Evolutionary conservation across 2,329 filamentous ascomycete genomes (phyloP).

Genomic region (Biscogniauxia mediterranea): DNA sequence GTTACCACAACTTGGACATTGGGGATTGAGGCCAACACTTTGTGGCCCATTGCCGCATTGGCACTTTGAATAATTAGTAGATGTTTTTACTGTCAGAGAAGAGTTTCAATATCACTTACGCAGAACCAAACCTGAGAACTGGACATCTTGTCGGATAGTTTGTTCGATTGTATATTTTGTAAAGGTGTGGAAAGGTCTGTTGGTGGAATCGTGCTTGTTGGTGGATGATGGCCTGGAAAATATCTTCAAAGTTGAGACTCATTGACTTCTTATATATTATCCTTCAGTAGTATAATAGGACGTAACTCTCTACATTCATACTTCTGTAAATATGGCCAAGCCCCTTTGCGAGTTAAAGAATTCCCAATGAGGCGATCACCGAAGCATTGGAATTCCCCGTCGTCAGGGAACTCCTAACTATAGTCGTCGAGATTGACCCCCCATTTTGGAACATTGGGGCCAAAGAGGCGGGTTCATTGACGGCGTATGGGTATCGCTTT

Average conservation of each 20-base stretch:
- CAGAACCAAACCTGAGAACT: not conserved
- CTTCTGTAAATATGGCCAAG: not conserved
- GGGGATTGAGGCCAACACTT: not conserved
- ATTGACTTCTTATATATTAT: not conserved
- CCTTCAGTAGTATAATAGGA: not conserved
- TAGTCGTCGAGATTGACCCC: not conserved
- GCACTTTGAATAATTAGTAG: not conserved
- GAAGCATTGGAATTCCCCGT: not conserved
- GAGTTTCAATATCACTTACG: not conserved
- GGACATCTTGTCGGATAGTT: not conserved
- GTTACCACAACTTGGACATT: not conserved
- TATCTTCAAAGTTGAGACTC: not conserved
- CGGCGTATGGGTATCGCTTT: not conserved
- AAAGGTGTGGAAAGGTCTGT: not conserved
- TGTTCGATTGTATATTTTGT: not conserved
- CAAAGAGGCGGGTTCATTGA: not conserved
- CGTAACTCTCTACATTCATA: not conserved
- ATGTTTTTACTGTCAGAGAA: not conserved
- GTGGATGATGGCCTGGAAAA: not conserved
- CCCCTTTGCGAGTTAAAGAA: not conserved
- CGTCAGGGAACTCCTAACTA: not conserved
- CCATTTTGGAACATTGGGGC: not conserved
- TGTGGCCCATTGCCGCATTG: not conserved
- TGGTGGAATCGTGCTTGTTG: not conserved
- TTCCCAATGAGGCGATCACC: not conserved